These are phyloP conservation scores for Cytidiella melzeri DNA, from an alignment of 768 basidiomycete genomes.

Conservation along the genomic window DNA sequence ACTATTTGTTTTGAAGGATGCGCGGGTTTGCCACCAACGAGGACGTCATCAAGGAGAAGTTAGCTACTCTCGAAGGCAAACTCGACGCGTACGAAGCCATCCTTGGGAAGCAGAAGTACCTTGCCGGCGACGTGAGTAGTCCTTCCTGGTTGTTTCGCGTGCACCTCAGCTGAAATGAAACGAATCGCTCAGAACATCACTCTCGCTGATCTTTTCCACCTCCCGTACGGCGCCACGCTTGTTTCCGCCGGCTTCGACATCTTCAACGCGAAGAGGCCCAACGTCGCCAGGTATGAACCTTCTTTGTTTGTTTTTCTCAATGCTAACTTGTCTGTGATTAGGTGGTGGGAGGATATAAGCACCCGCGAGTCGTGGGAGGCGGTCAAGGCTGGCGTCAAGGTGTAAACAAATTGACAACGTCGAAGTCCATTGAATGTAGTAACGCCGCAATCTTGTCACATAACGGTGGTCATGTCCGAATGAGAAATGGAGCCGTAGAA, in stretches of 20 bases:
- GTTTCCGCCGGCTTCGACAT: slow-evolving; percentile 21
- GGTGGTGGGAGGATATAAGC: slow-evolving; percentile 44
- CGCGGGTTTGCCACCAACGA: slow-evolving; percentile 27
- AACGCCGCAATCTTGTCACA: too few species aligned
- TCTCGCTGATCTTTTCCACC: slow-evolving; percentile 54
- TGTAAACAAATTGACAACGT: too few species aligned
- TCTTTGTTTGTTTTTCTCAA: slow-evolving; percentile 18
- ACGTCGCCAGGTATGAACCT: slow-evolving; percentile 25
- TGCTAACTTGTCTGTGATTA: slow-evolving; percentile 4
- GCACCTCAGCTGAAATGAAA: slow-evolving; percentile 46
- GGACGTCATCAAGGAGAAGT: slow-evolving; percentile 19
- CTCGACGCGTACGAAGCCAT: slow-evolving; percentile 53
- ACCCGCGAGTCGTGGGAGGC: slow-evolving; percentile 38
- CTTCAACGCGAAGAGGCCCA: slow-evolving; percentile 31
- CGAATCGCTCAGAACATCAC: slow-evolving; percentile 42
- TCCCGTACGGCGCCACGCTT: slow-evolving; percentile 38
- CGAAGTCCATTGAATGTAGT: too few species aligned
- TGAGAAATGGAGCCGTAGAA: too few species aligned
- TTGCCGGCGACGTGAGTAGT: slow-evolving; percentile 27
- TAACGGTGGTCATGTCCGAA: too few species aligned
- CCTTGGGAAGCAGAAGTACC: slow-evolving; percentile 37
- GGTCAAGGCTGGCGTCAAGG: slow-evolving; percentile 35
- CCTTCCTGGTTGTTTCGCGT: slow-evolving; percentile 32
- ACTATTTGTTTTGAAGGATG: not conserved
- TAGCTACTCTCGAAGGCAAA: slow-evolving; percentile 1